These are phyloP conservation scores for Marasmius oreades DNA, from an alignment of 1,284 basidiomycete species.

Conservation along the genomic window DNA sequence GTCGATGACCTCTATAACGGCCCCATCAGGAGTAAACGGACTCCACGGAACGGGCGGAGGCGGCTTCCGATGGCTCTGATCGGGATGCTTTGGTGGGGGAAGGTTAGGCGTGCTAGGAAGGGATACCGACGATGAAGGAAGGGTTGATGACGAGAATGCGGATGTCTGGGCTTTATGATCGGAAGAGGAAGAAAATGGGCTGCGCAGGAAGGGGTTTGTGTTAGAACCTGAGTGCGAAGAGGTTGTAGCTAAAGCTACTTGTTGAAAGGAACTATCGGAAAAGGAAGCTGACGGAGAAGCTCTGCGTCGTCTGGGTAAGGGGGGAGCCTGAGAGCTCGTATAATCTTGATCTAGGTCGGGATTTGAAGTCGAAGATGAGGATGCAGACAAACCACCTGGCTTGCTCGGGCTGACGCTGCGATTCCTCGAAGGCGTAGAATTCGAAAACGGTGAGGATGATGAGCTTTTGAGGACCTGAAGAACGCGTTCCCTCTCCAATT, in stretches of 20 bases:
- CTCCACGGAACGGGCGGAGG: slow-evolving; percentile 20
- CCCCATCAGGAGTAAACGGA: not conserved
- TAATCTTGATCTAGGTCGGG: slow-evolving; percentile 13
- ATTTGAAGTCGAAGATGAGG: slow-evolving; percentile 10
- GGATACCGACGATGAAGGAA: slow-evolving; percentile 18
- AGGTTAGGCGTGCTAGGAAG: slow-evolving; percentile 47
- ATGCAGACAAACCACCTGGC: slow-evolving; percentile 3
- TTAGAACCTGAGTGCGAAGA: slow-evolving; percentile 9
- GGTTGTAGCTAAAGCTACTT: slow-evolving; percentile 35
- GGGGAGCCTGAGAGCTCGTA: slow-evolving; percentile 21
- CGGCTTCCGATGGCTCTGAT: slow-evolving; percentile 30
- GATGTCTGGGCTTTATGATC: slow-evolving; percentile 15
- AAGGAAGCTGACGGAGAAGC: slow-evolving; percentile 30
- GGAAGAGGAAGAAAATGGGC: not conserved
- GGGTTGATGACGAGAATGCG: slow-evolving; percentile 13
- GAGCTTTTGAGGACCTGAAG: slow-evolving; percentile 63
- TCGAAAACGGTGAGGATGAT: slow-evolving; percentile 20
- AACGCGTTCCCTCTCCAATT: slow-evolving; percentile 66
- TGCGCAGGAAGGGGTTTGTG: slow-evolving; percentile 9
- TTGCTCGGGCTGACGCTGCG: slow-evolving; percentile 29
- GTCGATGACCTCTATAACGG: not conserved
- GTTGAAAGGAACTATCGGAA: slow-evolving; percentile 41
- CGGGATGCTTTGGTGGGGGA: slow-evolving; percentile 57
- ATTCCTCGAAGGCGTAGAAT: slow-evolving; percentile 16
- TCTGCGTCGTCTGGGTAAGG: slow-evolving; percentile 25